phyloP scores from a whole-genome alignment of 768 basidiomycete genomes.

The Podaxis sp. region DNA sequence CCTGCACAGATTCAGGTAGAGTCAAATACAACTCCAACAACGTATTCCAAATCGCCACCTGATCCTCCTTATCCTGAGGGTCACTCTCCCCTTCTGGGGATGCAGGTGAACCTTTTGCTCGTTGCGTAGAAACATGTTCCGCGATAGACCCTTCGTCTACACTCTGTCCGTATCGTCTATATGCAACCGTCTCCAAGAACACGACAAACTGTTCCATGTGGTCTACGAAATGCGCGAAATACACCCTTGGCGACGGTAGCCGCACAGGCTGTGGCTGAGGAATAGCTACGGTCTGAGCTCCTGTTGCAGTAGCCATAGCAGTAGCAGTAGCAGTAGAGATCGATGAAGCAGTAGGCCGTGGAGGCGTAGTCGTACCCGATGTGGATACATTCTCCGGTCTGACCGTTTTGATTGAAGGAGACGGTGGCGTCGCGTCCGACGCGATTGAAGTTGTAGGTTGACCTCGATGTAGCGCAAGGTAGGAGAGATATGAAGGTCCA shows the following conservation, averaged over 20 bases:
- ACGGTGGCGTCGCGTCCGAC: slow-evolving; percentile 38
- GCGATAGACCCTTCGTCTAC: slow-evolving; percentile 42
- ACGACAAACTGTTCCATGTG: slow-evolving; percentile 75
- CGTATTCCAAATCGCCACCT: slow-evolving; percentile 89
- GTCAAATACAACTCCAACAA: slow-evolving; percentile 90
- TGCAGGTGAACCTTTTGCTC: slow-evolving; percentile 8
- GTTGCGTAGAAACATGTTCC: slow-evolving; percentile 5
- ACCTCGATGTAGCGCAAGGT: not conserved
- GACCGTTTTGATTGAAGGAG: slow-evolving; percentile 40
- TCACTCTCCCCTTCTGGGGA: slow-evolving; percentile 43
- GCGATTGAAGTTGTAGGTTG: slow-evolving; percentile 33
- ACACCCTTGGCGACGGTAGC: slow-evolving; percentile 78
- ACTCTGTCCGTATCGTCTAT: slow-evolving; percentile 75
- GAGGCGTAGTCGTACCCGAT: slow-evolving; percentile 35
- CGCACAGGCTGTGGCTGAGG: slow-evolving; percentile 37
- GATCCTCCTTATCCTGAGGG: slow-evolving; percentile 60
- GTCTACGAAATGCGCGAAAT: slow-evolving; percentile 83
- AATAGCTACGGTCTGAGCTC: slow-evolving; percentile 14
- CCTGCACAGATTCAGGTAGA: slow-evolving; percentile 29
- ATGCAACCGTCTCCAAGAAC: slow-evolving; percentile 69
- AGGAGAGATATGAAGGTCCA: not conserved
- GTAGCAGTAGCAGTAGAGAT: slow-evolving; percentile 34
- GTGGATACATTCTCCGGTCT: slow-evolving; percentile 38
- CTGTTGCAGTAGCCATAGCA: slow-evolving; percentile 24
- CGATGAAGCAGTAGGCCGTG: slow-evolving; percentile 26